Base-by-base conservation (phyloP, 768 basidiomycete species). In the Epithele typhae region DNA sequence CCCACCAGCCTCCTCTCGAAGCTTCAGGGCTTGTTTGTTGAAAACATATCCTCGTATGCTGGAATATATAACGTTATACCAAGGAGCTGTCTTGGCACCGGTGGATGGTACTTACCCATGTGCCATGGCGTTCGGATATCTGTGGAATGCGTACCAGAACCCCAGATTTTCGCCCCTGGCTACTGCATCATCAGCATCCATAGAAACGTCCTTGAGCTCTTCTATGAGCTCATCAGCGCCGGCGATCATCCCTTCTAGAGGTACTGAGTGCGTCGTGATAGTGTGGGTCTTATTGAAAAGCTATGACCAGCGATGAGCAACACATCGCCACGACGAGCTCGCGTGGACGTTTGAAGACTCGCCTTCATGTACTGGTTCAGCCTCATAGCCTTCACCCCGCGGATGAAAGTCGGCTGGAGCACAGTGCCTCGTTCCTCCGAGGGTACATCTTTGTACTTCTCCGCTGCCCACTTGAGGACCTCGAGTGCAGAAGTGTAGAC, bases 391-490 rank as follows among this genome's bases (percentile, higher is more conserved):
- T 62, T 68, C 18, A 72, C 64, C 6, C 67, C 72, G 35, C 72
- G 64, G 7, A 74, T 56, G 52, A 74, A 73, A 4, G 67, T 64
- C 2, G 44, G 30, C 18, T 69, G 62, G 43, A 77, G 77, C 10
- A 76, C 66, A 7, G 52, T 55, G 6, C 75, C 75, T 10, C 69
- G 57, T 14, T 68, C 65, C 21, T 61, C 50, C 22, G 32, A 45
- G 1, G 66, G 49, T 12, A 74, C 68, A 52, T 73, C 53, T 25
- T 64, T 54, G 68, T 71, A 76, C 5, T 51, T 41, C 18, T 55
- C 52, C 4, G 56, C 45, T 17, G 76, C 76, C 69, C 74, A 73
- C 22, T 71, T 59, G 3, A 76, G 58, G 15, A 76, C 49, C 14
- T 73, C 70, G 19, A 74, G 45, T 5, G 65, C 66, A 4, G 61